These are phyloP conservation scores for Castanea crenata DNA, from an alignment of 306 rosid species.

Conservation along the genomic window DNA sequence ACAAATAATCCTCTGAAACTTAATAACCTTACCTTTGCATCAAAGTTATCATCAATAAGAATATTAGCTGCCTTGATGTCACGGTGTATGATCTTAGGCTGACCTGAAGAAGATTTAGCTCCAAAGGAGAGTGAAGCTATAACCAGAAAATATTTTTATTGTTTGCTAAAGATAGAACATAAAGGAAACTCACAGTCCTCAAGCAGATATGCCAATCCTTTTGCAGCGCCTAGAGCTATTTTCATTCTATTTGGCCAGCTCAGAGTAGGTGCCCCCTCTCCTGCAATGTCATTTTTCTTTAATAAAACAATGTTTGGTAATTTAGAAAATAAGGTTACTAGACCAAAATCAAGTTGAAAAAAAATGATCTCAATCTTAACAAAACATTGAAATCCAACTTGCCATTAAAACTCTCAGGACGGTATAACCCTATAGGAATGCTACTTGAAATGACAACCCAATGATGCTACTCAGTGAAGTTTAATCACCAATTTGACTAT, in stretches of 20 bases:
- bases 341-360: neutral
- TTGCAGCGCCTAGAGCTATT: constrained; percentile 42
- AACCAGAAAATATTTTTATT: neutral
- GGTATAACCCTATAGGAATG: neutral
- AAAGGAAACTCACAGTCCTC: constrained; percentile 35
- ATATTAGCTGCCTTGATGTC: constrained; percentile 45
- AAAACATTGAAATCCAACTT: neutral
- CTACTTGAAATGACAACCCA: neutral
- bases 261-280: constrained; percentile 29
- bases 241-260: constrained; percentile 31
- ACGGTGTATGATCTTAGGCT: constrained; percentile 36
- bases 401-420: neutral
- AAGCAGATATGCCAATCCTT: constrained; percentile 43
- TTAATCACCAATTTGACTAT: neutral
- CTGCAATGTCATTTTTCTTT: constrained; percentile 12
- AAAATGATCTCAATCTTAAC: neutral
- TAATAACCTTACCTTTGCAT: constrained; percentile 31
- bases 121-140: neutral
- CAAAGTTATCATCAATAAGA: constrained; percentile 31
- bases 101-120: constrained; percentile 29
- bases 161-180: neutral
- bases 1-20: neutral
- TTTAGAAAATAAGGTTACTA: neutral
- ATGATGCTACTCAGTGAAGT: neutral
- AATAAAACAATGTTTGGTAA: neutral